Conservation (phyloP, 805 yeast genomes). For the Candida loeiensis region DNA sequence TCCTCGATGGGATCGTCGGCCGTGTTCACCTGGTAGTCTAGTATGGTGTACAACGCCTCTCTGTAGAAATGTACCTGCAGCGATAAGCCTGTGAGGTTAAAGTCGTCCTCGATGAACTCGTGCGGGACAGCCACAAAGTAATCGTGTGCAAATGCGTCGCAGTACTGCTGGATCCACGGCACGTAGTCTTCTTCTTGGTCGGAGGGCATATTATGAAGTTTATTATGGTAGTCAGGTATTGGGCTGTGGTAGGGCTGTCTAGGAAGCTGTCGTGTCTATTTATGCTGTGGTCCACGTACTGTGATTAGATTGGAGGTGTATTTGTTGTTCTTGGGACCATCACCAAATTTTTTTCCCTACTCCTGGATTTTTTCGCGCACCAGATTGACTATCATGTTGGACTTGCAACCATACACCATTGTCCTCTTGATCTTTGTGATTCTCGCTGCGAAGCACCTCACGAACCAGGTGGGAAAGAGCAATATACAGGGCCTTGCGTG, state of each 20-base stretch:
- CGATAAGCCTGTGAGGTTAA: conserved; percentile 86
- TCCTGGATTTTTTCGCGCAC: conserved; percentile 2
- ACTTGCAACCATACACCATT: conserved; percentile 33
- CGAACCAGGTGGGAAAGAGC: conserved; percentile 35
- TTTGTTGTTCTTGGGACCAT: conserved; percentile 8
- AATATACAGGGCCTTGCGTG: conserved; percentile 34
- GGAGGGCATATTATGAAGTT: conserved; percentile 28
- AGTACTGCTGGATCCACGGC: conserved; percentile 81
- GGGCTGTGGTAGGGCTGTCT: neutral
- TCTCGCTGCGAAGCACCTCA: conserved; percentile 33
- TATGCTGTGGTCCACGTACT: no score
- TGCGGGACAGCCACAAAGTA: conserved; percentile 89
- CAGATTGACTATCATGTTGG: conserved; percentile 19
- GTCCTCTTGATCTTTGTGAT: conserved; percentile 31
- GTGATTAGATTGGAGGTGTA: neutral
- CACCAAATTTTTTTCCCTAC: conserved; percentile 6
- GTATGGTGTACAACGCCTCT: conserved; percentile 85
- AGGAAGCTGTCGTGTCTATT: neutral
- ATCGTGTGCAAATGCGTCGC: conserved; percentile 78
- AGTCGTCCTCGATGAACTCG: conserved; percentile 94
- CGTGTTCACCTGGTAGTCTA: conserved; percentile 70
- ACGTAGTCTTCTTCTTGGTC: conserved; percentile 55
- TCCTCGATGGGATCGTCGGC: conserved; percentile 32
- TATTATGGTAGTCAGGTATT: neutral
- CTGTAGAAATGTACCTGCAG: conserved; percentile 85